Conservation (phyloP, 441 rosid genomes). For the Hura crepitans region DNA sequence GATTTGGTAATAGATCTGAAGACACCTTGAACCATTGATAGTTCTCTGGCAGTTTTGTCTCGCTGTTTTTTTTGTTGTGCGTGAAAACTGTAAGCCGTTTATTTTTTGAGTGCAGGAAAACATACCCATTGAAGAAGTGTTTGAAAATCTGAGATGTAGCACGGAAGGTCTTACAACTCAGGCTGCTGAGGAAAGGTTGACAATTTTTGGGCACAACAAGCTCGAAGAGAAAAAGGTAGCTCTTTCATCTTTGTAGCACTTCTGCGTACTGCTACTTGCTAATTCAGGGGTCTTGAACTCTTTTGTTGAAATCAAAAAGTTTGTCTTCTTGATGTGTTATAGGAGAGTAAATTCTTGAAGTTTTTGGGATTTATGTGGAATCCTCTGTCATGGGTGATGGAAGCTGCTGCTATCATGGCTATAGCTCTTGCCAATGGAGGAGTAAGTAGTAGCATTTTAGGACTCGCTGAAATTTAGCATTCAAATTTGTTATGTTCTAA, state of each 20-base stretch:
- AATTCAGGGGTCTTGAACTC: conserved; percentile 11
- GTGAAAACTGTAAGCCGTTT: conserved; percentile 2
- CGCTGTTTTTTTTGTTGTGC: conserved; percentile 6
- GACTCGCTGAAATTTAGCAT: neutral
- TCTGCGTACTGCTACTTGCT: neutral
- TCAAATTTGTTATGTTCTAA: conserved; percentile 2
- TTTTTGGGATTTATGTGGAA: conserved; percentile 97
- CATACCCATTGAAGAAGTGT: conserved; percentile 85
- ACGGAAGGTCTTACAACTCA: conserved; percentile 61
- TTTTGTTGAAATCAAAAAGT: conserved; percentile 2
- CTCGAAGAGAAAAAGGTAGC: conserved; percentile 85
- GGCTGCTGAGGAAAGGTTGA: conserved; percentile 78
- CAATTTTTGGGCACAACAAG: conserved; percentile 89
- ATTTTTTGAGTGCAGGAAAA: conserved; percentile 56
- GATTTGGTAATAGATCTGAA: conserved; percentile 89
- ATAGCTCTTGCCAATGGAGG: conserved; percentile 99
- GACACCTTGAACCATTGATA: conserved; percentile 25
- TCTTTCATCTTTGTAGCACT: conserved; percentile 8
- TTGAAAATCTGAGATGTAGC: conserved; percentile 89
- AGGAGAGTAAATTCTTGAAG: conserved; percentile 89
- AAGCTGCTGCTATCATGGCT: conserved; percentile 96
- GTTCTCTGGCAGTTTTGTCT: conserved; percentile 6
- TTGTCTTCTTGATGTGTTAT: conserved; percentile 24
- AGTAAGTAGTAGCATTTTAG: conserved; percentile 40
- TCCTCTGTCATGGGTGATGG: conserved; percentile 99